Conservation (phyloP, 176 grass and related monocot species). For the Aegilops bicornis region DNA sequence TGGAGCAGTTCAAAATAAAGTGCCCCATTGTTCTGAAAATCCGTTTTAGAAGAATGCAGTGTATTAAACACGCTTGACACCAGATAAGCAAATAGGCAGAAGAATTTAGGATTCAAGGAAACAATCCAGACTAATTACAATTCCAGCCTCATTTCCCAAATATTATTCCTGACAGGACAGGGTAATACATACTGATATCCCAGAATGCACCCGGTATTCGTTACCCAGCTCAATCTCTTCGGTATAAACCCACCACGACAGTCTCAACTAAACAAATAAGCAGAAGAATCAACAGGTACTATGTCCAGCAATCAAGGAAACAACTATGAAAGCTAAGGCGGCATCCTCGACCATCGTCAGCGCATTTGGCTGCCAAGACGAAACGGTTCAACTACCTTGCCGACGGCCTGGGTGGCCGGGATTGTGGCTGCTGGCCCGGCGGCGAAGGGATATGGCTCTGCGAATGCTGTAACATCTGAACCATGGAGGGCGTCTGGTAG, state of each 20-base stretch:
- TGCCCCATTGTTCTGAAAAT: too few species aligned
- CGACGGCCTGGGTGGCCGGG: slow-evolving; percentile 7
- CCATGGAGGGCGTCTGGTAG: slow-evolving; percentile 91
- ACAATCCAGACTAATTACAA: slow-evolving; percentile 27
- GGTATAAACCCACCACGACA: slow-evolving; percentile 13
- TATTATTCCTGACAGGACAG: slow-evolving; percentile 38
- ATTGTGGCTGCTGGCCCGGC: slow-evolving; percentile 9
- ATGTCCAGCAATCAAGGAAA: slow-evolving; percentile 39
- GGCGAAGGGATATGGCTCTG: slow-evolving; percentile 50
- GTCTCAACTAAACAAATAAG: slow-evolving; percentile 36
- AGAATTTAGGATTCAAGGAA: neutral
- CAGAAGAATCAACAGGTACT: slow-evolving; percentile 39
- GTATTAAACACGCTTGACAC: neutral
- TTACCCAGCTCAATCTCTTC: neutral
- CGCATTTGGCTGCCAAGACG: slow-evolving; percentile 10
- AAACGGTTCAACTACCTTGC: slow-evolving; percentile 28
- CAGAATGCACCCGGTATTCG: slow-evolving; percentile 28
- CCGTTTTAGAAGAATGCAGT: neutral
- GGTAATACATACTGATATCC: slow-evolving; percentile 15
- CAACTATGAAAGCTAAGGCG: slow-evolving; percentile 29
- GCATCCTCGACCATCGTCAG: neutral
- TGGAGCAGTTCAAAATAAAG: too few species aligned
- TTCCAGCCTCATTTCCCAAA: neutral
- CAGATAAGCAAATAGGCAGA: neutral
- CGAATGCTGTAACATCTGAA: slow-evolving; percentile 73